Base-by-base conservation (phyloP, 1,139 yeast species). In the Debaryomyces fabryi region DNA sequence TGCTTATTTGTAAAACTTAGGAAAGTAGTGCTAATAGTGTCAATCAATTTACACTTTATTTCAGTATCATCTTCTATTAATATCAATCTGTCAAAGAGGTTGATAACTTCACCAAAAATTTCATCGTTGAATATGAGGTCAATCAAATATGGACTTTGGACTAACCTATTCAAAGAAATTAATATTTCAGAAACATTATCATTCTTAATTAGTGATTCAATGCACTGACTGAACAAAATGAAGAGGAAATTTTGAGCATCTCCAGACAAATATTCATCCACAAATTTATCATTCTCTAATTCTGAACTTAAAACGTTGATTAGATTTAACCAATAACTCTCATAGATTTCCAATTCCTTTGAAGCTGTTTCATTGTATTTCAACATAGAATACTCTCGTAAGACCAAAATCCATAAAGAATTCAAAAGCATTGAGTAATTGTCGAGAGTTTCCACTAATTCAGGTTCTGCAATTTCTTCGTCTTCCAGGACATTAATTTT, bases 191-290 rank as follows among this genome's bases (percentile, higher is more conserved):
- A 57, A 2, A 71, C 69, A 50, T 73, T 64, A 46, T 64, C 67
- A 50, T 71, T 76, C 52, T 73, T 78, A 15, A 86, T 78, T 52
- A 90, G 72, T 0, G 88, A 81, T 58, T 89, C 96, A 48, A 90
- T 77, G 63, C 97, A 89, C 56, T 89, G 88, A 35, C 96, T 89
- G 68, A 88, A 88, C 42, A 92, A 66, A 24, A 91, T 86, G 62
- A 88, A 88, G 66, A 88, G 85, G 57, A 91, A 88, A 46, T 88
- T 86, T 3, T 83, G 81, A 0, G 85, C 76, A 56, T 89, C 96
- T 10, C 78, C 82, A n/a, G 68, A 78, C 68, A 68, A 83, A 56
- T 58, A 81, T 52, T 53, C 68, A 55, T 65, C 69, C 42, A 83
- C 71, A 45, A 72, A 65, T 3, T 67, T 56, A 12, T 74, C 71